phyloP scores from a whole-genome alignment of 768 basidiomycete genomes.

The Hirschioporus abietinus region DNA sequence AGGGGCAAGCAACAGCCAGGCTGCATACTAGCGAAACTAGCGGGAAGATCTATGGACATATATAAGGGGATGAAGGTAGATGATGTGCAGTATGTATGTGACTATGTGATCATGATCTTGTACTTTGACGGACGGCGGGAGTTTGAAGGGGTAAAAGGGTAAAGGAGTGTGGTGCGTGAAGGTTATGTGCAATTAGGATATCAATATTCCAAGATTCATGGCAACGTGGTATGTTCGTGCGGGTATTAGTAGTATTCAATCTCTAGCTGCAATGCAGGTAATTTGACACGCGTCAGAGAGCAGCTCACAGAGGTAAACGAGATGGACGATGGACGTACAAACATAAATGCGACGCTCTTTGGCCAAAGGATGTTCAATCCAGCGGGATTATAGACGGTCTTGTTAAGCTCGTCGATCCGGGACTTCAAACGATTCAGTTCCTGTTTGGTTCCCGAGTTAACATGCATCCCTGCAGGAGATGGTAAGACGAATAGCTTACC shows the following conservation, averaged over 20 bases:
- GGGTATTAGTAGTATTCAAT: slow-evolving; percentile 71
- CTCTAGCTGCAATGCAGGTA: slow-evolving; percentile 58
- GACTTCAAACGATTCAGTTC: slow-evolving; percentile 67
- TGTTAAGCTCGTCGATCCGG: slow-evolving; percentile 65
- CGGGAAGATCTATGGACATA: neutral
- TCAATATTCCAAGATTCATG: neutral
- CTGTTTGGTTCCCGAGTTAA: slow-evolving; percentile 34
- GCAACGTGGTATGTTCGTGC: neutral
- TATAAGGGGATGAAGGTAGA: neutral
- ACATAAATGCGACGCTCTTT: slow-evolving; percentile 78
- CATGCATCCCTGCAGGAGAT: neutral
- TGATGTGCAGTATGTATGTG: neutral
- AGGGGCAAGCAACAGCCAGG: neutral
- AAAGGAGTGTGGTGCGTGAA: neutral
- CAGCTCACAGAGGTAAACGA: slow-evolving; percentile 1
- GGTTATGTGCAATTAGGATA: neutral
- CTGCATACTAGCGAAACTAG: neutral
- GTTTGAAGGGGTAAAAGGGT: neutral
- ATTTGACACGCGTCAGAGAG: slow-evolving; percentile 8
- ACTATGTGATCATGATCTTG: neutral
- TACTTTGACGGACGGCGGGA: neutral
- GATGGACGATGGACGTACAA: slow-evolving; percentile 51
- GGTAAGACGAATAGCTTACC: slow-evolving; percentile 35
- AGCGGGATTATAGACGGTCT: slow-evolving; percentile 70
- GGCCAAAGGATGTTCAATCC: slow-evolving; percentile 91